Percentiles rank a stretch among this genome's conserved stretches.
Evolutionary conservation across 2,329 filamentous ascomycete genomes (phyloP).

Genomic region (Paraphaeosphaeria sporulosa): DNA sequence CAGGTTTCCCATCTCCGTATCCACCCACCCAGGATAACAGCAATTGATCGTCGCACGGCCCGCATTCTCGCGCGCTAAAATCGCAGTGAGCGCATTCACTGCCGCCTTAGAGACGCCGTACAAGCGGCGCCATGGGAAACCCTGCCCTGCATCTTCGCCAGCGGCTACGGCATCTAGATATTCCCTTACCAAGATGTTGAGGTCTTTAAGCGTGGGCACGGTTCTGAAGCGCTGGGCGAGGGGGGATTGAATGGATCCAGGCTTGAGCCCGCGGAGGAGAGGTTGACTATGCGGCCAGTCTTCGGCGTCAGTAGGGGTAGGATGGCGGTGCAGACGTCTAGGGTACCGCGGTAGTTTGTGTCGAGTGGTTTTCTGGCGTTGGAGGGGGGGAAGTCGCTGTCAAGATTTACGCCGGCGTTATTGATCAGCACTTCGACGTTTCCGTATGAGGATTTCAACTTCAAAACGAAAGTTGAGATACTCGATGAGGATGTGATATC

Average conservation of each 20-base stretch:
- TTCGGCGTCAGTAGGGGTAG: neutral
- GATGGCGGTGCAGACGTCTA: neutral
- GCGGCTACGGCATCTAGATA: neutral
- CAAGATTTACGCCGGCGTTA: neutral
- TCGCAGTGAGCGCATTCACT: neutral
- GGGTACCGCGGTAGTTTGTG: neutral
- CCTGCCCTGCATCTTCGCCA: neutral
- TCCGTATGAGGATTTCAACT: neutral
- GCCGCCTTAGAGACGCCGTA: neutral
- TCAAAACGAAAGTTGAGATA: neutral
- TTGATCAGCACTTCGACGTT: neutral
- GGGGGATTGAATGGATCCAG: neutral
- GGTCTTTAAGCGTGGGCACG: neutral
- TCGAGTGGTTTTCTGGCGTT: neutral
- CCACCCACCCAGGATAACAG: constrained; percentile 33
- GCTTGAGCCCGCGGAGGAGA: neutral
- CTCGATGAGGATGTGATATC: neutral
- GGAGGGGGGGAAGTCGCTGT: neutral
- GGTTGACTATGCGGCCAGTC: neutral
- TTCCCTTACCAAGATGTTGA: neutral
- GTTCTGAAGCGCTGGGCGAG: neutral
- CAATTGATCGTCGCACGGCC: constrained; percentile 18
- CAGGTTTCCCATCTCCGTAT: constrained; percentile 33
- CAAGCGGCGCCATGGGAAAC: neutral
- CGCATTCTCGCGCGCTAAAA: neutral